Evolutionary conservation across 768 basidiomycete species (phyloP).

Genomic region (Amanita phalloides): DNA sequence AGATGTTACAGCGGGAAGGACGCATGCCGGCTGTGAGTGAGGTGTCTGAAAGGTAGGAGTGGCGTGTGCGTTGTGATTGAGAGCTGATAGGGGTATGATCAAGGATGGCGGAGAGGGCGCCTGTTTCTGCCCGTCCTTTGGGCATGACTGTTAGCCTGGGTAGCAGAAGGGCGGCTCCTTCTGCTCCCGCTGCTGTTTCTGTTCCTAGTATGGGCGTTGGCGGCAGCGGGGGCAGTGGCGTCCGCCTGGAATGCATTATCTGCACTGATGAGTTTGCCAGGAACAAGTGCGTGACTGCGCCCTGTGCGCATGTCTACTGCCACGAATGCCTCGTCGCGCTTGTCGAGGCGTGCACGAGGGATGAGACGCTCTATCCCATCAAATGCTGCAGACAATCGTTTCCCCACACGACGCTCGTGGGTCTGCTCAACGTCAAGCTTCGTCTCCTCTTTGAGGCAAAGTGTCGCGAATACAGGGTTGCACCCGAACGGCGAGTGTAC

Average conservation of each 20-base stretch:
- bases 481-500: slow-evolving; percentile 11
- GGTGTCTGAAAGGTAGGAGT: background rate
- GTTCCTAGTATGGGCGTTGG: background rate
- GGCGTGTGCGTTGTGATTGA: background rate
- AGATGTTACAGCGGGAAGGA: background rate
- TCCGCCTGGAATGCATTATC: slow-evolving; percentile 10
- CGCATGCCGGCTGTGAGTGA: background rate
- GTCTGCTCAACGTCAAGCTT: slow-evolving; percentile 3
- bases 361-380: slow-evolving; percentile 13
- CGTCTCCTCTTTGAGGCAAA: slow-evolving; percentile 9
- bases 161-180: background rate
- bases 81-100: background rate
- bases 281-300: slow-evolving; percentile 3
- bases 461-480: slow-evolving; percentile 10
- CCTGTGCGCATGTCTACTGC: slow-evolving; percentile 13
- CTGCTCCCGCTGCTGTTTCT: background rate
- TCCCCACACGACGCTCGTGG: background rate
- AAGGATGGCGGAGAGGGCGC: background rate
- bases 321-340: slow-evolving; percentile 10
- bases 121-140: background rate
- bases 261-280: slow-evolving; percentile 8
- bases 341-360: slow-evolving; percentile 11
- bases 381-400: slow-evolving; percentile 13
- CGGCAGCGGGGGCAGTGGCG: background rate
- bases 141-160: background rate